Conservation (phyloP, 164 flowering plant genomes). For the Stephania yunnanensis region DNA sequence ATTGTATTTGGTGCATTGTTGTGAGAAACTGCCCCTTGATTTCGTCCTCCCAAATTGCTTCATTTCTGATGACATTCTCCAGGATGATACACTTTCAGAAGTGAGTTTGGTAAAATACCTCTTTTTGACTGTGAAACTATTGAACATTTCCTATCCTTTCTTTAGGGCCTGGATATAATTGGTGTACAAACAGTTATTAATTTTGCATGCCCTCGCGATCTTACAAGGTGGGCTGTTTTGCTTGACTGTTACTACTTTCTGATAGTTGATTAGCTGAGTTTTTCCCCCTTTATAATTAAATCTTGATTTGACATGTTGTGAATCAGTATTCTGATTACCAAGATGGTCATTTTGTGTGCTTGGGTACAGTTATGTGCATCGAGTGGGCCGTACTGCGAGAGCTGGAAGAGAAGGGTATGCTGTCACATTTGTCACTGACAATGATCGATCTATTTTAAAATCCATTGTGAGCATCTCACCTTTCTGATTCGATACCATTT, state of each 20-base stretch:
- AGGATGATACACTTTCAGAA: background rate
- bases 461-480: constrained; percentile 56
- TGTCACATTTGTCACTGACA: constrained; percentile 89
- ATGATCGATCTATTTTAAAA: constrained; percentile 78
- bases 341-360: background rate
- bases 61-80: background rate
- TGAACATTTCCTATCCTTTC: background rate
- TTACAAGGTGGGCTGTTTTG: constrained; percentile 49
- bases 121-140: background rate
- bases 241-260: background rate
- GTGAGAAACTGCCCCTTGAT: background rate
- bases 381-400: constrained; percentile 99
- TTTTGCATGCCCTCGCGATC: constrained; percentile 88
- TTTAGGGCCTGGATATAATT: constrained; percentile 91
- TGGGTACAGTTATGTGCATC: constrained; percentile 75
- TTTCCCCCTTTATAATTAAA: background rate
- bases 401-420: constrained; percentile 98
- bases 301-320: too few species aligned
- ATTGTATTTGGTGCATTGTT: background rate
- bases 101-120: background rate
- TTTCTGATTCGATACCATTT: background rate
- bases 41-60: background rate
- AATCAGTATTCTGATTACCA: background rate
- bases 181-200: constrained; percentile 95
- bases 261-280: background rate